These are phyloP conservation scores for Syzygium aromaticum DNA, from an alignment of 345 rosid species.

Conservation along the genomic window DNA sequence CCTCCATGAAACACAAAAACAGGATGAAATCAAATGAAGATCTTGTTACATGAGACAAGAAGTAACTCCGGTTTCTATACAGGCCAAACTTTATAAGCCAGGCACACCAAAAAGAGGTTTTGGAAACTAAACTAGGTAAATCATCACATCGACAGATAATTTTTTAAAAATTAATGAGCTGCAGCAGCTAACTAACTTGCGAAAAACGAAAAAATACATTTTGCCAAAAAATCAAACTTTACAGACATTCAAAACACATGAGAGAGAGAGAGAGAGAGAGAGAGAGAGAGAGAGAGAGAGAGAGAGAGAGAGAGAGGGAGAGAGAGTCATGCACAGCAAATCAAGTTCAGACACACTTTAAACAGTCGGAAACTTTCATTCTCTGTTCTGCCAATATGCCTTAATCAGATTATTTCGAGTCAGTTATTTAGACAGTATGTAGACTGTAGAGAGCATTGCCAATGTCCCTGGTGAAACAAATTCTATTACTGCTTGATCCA, in stretches of 20 bases:
- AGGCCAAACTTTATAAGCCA: not conserved
- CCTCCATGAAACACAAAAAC: not conserved
- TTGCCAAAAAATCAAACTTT: not conserved
- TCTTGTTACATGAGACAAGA: not conserved
- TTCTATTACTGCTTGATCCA: not conserved
- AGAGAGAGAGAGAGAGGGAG: too few species aligned
- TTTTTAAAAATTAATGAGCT: not conserved
- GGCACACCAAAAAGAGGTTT: not conserved
- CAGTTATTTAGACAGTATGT: not conserved
- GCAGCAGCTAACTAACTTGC: not conserved
- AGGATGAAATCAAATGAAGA: not conserved
- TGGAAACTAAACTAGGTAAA: not conserved
- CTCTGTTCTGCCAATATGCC: not conserved
- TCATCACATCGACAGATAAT: not conserved
- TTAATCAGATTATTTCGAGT: not conserved
- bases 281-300: not conserved
- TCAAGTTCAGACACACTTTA: not conserved
- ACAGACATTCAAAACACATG: not conserved
- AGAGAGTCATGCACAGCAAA: not conserved
- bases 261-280: not conserved
- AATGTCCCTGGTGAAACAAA: not conserved
- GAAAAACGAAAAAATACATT: not conserved
- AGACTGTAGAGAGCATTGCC: not conserved
- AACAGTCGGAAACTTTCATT: not conserved
- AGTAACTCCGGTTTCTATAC: not conserved